Evolutionary conservation across 768 basidiomycete genomes (phyloP).

Genomic region (Hygrophorus pudorinus): DNA sequence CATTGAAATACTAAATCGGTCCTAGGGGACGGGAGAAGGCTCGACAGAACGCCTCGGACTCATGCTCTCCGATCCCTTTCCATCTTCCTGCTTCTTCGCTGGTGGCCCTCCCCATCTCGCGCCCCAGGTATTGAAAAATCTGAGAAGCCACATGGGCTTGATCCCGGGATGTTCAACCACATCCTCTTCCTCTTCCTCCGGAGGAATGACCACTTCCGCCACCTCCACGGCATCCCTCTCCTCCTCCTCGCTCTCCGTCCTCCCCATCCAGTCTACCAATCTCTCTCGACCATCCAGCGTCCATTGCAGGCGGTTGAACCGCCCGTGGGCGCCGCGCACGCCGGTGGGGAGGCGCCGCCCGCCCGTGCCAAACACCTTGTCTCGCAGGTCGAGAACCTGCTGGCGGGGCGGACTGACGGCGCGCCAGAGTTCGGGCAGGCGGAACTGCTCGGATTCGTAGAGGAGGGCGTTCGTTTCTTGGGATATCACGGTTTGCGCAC

Average conservation of each 20-base stretch:
- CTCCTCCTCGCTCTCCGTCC: slow-evolving; percentile 70
- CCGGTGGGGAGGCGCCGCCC: slow-evolving; percentile 38
- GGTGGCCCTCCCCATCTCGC: slow-evolving; percentile 48
- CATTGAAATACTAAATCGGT: too few relatives aligned
- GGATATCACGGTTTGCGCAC: slow-evolving; percentile 39
- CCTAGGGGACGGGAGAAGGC: too few relatives aligned
- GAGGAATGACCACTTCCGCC: slow-evolving; percentile 16
- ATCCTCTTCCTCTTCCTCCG: slow-evolving; percentile 39
- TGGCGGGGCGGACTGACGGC: slow-evolving; percentile 48
- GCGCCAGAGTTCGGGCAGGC: slow-evolving; percentile 56
- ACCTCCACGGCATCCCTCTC: slow-evolving; percentile 43
- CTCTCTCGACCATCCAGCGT: slow-evolving; percentile 52
- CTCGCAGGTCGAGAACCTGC: slow-evolving; percentile 55
- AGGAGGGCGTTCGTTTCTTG: slow-evolving; percentile 58
- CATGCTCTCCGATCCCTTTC: neutral
- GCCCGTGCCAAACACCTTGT: slow-evolving; percentile 58
- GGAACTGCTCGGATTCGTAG: slow-evolving; percentile 67
- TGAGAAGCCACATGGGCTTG: slow-evolving; percentile 68
- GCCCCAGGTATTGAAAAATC: slow-evolving; percentile 72
- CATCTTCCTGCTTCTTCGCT: neutral
- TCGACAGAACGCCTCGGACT: too few relatives aligned
- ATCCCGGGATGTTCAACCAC: slow-evolving; percentile 48
- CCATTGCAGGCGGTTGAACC: slow-evolving; percentile 61
- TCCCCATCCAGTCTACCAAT: slow-evolving; percentile 56
- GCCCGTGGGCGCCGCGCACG: slow-evolving; percentile 46